Base-by-base conservation (phyloP, 345 rosid genomes). In the Sisymbrium altissimum region DNA sequence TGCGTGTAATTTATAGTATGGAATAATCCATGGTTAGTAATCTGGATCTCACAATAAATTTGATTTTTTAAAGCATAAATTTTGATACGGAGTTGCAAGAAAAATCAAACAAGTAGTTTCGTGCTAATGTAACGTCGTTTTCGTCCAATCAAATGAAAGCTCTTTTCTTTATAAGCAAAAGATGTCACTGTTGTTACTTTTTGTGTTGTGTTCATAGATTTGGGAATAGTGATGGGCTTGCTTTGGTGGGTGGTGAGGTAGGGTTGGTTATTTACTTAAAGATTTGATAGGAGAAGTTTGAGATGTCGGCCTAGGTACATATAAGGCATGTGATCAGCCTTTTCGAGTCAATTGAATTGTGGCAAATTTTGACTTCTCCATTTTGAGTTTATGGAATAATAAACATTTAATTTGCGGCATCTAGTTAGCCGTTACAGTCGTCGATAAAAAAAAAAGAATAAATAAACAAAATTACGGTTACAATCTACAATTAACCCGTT, bases 221-320 rank as follows among this genome's bases (percentile, higher is more conserved):
- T 65, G 3, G 13, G 64, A 36, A 58, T 9, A 66, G 60, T 36
- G 66, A 74, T 74, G 78, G 72, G 66, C 66, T 72, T 17, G 50
- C 17, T 33, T 36, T 56, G 78, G 66, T 56, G 14, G 52, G 66
- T 54, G 70, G 70, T 64, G 71, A 44, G 49, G 56, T 73, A 55
- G 71, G 71, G 66, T 65, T 73, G 66, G 59, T 57, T 4, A 57
- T 64, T 64, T 15, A 64, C 23, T 52, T 64, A 55, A 56, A 32
- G 66, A 73, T 56, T 74, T 66, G 66, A 66, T 57, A 1, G 39
- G 40, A 35, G n/a, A 25, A 0, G 30, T 57, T 57, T 74, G 59
- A 74, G 48, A 45, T 65, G 72, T 73, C 77, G 46, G 71, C 46
- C 25, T 73, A 65, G 21, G 15, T 44, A 7, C 36, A 50, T 13